Evolutionary conservation across 164 flowering plant genomes (phyloP), one percentile per base, ranked within the genome.

Genomic region (Vitis amurensis): DNA sequence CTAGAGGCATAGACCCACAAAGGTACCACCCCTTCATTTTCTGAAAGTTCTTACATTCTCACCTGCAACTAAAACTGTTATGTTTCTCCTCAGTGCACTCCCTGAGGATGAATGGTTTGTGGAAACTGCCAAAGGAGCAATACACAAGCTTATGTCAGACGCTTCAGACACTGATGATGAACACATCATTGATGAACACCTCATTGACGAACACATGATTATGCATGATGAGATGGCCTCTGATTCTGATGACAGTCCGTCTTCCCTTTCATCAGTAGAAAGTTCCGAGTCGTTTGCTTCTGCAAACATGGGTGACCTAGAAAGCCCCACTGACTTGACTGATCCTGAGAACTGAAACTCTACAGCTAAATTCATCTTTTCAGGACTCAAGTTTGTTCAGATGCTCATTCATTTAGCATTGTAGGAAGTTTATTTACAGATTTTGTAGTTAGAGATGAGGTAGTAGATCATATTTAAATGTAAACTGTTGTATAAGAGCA

Each of bases 71-170:
- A 37, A 56, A 61, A 14, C 52, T 19, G 50, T 9, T 8, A 57
- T 12, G 44, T 50, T 27, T 69, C 50, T 57, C 55, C 47, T 3
- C 66, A 95, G 98, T 79, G 87, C 89, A 17, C 95, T 96, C 37
- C 95, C 91, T 2, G 92, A 88, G 81, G 97, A 93, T 72, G 97
- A 93, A 75, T 96, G 99, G 97, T 93, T 93, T 76, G 86, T 81
- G 7, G 91, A 90, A 55, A 80, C 97, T 47, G 97, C 99, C 13
- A 93, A 93, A 73, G 78, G 89, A 8, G 94, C 98, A 14, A 90
- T 96, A 74, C 82, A 85, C 83, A 89, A 87, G 77, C 91, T 95
- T 69, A 80, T 95, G 2, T 88, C 97, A 30, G 99, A 93, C 49
- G 72, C 81, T 48, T 90, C 97, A 11, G 98, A 88, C 50, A 71